Conservation (phyloP, 768 basidiomycete species). For the Pleurotus ostreatus region DNA sequence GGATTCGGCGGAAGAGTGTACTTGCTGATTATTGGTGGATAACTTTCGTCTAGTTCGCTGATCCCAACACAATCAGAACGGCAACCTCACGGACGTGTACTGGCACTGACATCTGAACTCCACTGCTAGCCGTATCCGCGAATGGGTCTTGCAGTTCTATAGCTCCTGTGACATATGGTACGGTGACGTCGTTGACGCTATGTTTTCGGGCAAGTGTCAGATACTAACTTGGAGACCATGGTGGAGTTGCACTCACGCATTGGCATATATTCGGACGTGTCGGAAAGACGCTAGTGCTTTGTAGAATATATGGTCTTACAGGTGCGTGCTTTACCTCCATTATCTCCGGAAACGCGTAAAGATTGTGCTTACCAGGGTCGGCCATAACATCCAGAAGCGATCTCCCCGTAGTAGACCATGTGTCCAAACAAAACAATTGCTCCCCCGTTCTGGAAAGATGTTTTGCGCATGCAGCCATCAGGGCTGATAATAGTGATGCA, state of each 20-base stretch:
- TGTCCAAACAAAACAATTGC: conserved; percentile 50
- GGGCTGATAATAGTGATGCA: conserved; percentile 34
- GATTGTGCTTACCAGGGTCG: conserved; percentile 12
- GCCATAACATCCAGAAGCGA: conserved; percentile 54
- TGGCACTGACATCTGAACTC: conserved; percentile 2
- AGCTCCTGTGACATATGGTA: conserved; percentile 6
- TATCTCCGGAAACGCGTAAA: not conserved
- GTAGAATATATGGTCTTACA: conserved; percentile 5
- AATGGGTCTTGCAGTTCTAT: conserved; percentile 7
- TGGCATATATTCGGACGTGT: conserved; percentile 2
- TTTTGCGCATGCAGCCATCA: conserved; percentile 40
- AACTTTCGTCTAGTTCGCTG: not conserved
- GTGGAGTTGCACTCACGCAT: not conserved
- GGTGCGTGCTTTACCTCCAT: not conserved
- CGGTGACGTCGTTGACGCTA: conserved; percentile 6
- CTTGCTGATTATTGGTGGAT: conserved; percentile 1
- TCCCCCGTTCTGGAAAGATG: conserved; percentile 56
- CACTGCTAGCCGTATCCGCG: not conserved
- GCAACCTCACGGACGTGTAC: not conserved
- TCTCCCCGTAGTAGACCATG: conserved; percentile 46
- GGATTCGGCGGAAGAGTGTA: conserved; percentile 3
- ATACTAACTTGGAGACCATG: not conserved
- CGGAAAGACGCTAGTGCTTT: not conserved
- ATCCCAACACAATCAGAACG: not conserved
- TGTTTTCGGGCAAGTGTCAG: not conserved